Conservation (phyloP, 192 early-diverging fungal genomes). For the Coemansia reversa region DNA sequence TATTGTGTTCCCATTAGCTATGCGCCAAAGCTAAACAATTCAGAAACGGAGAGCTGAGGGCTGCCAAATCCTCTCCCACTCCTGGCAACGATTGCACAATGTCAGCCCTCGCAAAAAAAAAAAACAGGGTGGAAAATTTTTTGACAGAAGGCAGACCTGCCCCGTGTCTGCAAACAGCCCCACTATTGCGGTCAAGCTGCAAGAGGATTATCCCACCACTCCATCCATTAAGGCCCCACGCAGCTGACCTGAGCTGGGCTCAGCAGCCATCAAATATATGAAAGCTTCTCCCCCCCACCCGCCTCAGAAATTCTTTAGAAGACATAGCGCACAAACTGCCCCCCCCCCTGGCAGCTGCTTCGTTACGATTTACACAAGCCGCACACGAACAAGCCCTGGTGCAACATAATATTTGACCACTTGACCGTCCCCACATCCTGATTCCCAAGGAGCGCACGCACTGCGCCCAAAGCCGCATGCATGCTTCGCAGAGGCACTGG, state of each 20-base stretch:
- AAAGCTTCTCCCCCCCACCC: neutral
- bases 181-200: neutral
- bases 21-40: slow-evolving; percentile 1
- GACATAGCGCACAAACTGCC: neutral
- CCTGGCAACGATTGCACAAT: neutral
- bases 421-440: slow-evolving; percentile 1
- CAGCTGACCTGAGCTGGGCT: neutral
- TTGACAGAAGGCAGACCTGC: neutral
- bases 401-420: neutral
- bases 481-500: neutral
- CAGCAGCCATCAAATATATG: neutral
- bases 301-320: neutral
- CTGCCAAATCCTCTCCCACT: too few relatives aligned
- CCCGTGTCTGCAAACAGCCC: neutral
- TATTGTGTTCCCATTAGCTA: neutral
- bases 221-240: neutral
- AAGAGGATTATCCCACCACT: neutral
- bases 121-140: neutral
- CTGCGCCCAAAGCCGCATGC: neutral
- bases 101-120: neutral
- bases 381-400: neutral
- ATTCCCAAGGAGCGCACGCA: neutral
- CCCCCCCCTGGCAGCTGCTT: neutral
- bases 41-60: neutral
- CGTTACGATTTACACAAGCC: slow-evolving; percentile 1